Conservation (phyloP, 2,329 filamentous ascomycete species). For the Amesomyces nigricolor region DNA sequence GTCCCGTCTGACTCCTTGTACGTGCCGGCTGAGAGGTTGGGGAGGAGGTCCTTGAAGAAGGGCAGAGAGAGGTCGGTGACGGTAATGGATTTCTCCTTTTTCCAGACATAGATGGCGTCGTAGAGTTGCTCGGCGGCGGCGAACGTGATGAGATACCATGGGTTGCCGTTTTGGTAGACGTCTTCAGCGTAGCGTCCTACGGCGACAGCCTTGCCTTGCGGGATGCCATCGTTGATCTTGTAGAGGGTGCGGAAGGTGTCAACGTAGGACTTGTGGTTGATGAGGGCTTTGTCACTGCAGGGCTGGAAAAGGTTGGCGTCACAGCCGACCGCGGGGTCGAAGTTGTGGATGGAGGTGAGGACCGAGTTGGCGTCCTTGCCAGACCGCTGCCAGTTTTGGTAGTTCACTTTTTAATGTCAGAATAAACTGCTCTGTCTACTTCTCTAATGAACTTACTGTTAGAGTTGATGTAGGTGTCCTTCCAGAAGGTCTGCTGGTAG, state of each 20-base stretch:
- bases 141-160: conserved; percentile 73
- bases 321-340: conserved; percentile 61
- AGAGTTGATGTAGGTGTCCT: conserved; percentile 56
- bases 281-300: conserved; percentile 61
- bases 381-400: conserved; percentile 53
- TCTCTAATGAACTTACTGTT: conserved; percentile 47
- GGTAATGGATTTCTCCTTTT: conserved; percentile 54
- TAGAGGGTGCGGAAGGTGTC: conserved; percentile 72
- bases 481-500: conserved; percentile 72
- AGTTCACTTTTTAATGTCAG: conserved; percentile 40
- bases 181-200: conserved; percentile 68
- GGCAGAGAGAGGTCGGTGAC: conserved; percentile 59
- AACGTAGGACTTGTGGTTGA: conserved; percentile 70
- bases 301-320: conserved; percentile 72
- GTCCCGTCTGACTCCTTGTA: conserved; percentile 46
- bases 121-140: conserved; percentile 78
- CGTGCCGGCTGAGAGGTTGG: conserved; percentile 54
- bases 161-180: conserved; percentile 70
- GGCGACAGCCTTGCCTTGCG: conserved; percentile 53
- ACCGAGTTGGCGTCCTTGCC: conserved; percentile 70
- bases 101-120: conserved; percentile 68
- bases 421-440: background rate
- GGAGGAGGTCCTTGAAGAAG: conserved; percentile 65
- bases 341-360: conserved; percentile 60
- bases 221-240: conserved; percentile 60